Percentiles rank a stretch among this genome's conserved stretches.
These are phyloP conservation scores for Plasmodium berghei DNA, from an alignment of 169 alveolate species.

Conservation along the genomic window DNA sequence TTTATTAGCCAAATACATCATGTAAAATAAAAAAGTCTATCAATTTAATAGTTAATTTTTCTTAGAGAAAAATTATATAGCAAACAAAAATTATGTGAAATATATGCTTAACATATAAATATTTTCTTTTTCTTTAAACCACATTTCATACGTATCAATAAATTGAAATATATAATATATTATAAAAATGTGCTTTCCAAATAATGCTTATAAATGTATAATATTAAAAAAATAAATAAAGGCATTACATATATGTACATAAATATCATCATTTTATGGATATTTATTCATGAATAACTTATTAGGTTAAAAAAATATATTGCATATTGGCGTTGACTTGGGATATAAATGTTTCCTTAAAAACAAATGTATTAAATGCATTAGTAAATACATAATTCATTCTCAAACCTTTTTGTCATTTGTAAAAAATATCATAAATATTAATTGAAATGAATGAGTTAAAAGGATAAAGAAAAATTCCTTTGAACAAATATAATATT, in stretches of 20 bases:
- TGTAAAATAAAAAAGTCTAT: constrained; percentile 35
- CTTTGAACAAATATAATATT: too few relatives aligned
- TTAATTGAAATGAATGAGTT: too few relatives aligned
- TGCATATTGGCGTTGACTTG: too few relatives aligned
- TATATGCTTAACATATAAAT: background rate
- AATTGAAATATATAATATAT: background rate
- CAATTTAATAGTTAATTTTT: constrained; percentile 18
- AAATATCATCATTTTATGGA: background rate
- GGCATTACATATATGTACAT: background rate
- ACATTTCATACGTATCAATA: constrained; percentile 5
- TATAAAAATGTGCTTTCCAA: too few relatives aligned
- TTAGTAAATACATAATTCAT: too few relatives aligned
- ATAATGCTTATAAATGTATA: background rate
- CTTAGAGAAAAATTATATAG: constrained; percentile 4
- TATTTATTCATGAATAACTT: too few relatives aligned
- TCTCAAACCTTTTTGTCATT: too few relatives aligned
- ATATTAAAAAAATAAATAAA: constrained; percentile 1
- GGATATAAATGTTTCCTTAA: too few relatives aligned
- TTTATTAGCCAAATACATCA: constrained; percentile 12
- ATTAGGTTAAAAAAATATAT: too few relatives aligned
- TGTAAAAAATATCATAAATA: too few relatives aligned
- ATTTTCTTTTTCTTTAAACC: background rate
- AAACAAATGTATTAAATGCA: too few relatives aligned
- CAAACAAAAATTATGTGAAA: constrained; percentile 1
- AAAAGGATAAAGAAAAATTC: too few relatives aligned